These are phyloP conservation scores for Saccharomycopsis sp. DNA, from an alignment of 805 yeast species.

Conservation along the genomic window DNA sequence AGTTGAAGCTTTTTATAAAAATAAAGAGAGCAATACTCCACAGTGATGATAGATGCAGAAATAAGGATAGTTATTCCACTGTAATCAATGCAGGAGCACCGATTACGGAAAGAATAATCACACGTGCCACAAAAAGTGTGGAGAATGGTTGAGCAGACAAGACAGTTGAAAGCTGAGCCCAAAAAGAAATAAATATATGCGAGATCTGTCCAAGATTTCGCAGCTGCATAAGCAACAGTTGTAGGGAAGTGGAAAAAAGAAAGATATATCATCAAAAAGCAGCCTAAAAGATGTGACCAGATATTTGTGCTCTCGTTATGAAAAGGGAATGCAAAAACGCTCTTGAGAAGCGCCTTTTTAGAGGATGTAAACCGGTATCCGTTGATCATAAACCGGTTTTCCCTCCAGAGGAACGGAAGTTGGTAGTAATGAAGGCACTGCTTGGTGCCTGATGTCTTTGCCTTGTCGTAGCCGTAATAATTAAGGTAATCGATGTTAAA, in stretches of 20 bases:
- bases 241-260: conserved; percentile 57
- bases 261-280: conserved; percentile 49
- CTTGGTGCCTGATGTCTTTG: conserved; percentile 35
- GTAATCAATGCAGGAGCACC: conserved; percentile 90
- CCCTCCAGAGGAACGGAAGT: conserved; percentile 89
- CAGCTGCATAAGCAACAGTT: conserved; percentile 39
- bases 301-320: conserved; percentile 92
- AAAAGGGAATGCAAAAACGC: conserved; percentile 44
- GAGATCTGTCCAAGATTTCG: conserved; percentile 33
- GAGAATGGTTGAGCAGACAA: conserved; percentile 78
- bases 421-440: conserved; percentile 70
- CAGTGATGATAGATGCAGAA: conserved; percentile 80
- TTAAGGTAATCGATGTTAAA: conserved; percentile 25
- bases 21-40: conserved; percentile 74
- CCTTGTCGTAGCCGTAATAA: conserved; percentile 42
- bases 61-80: conserved; percentile 89
- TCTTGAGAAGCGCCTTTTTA: conserved; percentile 51
- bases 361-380: conserved; percentile 80
- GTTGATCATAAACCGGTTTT: conserved; percentile 72
- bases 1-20: conserved; percentile 45
- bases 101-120: conserved; percentile 50
- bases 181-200: conserved; percentile 58
- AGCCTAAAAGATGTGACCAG: conserved; percentile 85
- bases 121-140: conserved; percentile 85
- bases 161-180: conserved; percentile 67